These are phyloP conservation scores for Phoma sp. DNA, from an alignment of 2,329 filamentous ascomycete species.

Conservation along the genomic window DNA sequence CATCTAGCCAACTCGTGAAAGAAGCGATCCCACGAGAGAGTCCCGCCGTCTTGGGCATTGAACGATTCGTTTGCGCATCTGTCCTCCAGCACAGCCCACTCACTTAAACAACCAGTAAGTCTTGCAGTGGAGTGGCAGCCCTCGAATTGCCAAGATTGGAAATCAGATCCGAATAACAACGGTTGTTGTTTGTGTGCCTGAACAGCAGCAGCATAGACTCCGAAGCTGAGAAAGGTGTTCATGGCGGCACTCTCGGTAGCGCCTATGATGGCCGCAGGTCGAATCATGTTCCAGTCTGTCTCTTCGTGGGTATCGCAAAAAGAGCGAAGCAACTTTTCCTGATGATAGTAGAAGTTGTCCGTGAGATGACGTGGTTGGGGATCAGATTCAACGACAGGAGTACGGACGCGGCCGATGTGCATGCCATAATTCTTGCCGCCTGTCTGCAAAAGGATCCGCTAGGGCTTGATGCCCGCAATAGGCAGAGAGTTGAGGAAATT, in stretches of 20 bases:
- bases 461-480: constrained; percentile 11
- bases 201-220: constrained; percentile 18
- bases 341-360: constrained; percentile 24
- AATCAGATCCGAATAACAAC: constrained; percentile 6
- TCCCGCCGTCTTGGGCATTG: constrained; percentile 13
- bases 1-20: constrained; percentile 19
- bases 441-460: constrained; percentile 21
- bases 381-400: constrained; percentile 19
- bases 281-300: constrained; percentile 16
- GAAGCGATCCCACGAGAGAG: constrained; percentile 14
- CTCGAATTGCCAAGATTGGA: constrained; percentile 15
- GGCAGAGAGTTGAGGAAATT: constrained; percentile 15
- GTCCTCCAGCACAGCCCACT: constrained; percentile 20
- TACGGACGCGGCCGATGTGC: constrained; percentile 19
- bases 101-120: constrained; percentile 21
- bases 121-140: constrained; percentile 15
- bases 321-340: constrained; percentile 15
- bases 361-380: constrained; percentile 21
- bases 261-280: constrained; percentile 14
- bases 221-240: constrained; percentile 15
- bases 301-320: constrained; percentile 13
- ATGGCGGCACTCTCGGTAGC: constrained; percentile 15
- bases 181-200: constrained; percentile 19
- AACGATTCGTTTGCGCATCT: constrained; percentile 13
- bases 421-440: constrained; percentile 22